phyloP scores from a whole-genome alignment of 768 basidiomycete genomes.

The Lenzites betulinus region DNA sequence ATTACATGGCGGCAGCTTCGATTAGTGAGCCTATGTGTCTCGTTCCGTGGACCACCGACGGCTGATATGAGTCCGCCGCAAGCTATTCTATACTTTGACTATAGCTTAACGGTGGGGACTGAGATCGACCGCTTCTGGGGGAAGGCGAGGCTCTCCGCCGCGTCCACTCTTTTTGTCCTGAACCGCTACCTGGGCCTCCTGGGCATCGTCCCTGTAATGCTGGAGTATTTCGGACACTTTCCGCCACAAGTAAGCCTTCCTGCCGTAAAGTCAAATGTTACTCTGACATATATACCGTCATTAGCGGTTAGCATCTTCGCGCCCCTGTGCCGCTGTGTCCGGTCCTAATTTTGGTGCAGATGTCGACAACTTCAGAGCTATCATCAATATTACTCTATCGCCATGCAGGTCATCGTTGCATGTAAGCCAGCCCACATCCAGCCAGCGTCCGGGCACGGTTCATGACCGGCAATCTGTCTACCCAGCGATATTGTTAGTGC shows the following conservation, averaged over 20 bases:
- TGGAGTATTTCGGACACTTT: constrained; percentile 14
- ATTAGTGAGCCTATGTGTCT: not conserved
- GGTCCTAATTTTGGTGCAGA: not conserved
- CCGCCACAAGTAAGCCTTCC: not conserved
- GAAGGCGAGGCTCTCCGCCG: constrained; percentile 13
- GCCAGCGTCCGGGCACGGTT: not conserved
- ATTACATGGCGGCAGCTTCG: not conserved
- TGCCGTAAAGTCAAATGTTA: too few species aligned
- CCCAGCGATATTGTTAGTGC: constrained; percentile 20
- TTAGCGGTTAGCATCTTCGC: not conserved
- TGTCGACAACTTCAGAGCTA: not conserved
- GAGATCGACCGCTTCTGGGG: constrained; percentile 53
- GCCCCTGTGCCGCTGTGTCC: not conserved
- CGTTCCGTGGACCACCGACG: not conserved
- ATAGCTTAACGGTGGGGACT: constrained; percentile 42
- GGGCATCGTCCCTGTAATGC: constrained; percentile 23
- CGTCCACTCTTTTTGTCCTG: constrained; percentile 23
- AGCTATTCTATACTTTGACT: constrained; percentile 45
- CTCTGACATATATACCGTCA: not conserved
- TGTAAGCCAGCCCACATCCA: not conserved
- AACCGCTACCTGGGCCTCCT: constrained; percentile 28
- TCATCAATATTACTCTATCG: not conserved
- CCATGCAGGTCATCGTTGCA: not conserved
- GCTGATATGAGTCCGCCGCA: not conserved
- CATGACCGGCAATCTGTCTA: not conserved